Evolutionary conservation across 768 basidiomycete genomes (phyloP), one percentile per base, ranked within the genome.

Genomic region (Phlegmacium glaucopus): DNA sequence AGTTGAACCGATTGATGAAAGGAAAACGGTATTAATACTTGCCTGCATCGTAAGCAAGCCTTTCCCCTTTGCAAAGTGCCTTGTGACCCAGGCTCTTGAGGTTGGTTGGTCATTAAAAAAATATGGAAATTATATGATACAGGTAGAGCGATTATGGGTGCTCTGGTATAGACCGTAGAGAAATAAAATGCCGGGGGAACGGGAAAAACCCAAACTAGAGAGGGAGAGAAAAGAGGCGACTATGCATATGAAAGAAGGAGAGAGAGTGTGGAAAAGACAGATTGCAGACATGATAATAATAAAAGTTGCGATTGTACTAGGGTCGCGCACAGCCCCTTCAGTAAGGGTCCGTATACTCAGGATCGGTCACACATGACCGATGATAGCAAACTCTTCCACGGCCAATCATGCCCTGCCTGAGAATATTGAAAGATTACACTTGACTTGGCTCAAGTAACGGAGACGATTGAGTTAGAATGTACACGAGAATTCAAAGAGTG

Each of bases 11-110:
- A 41, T 3, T 42, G 44, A 40, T 46, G 12, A 48, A 47, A 57
- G 49, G 47, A 50, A 36, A 34, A 43, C 46, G 44, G 28, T 9
- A 32, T 26, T 18, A 47, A 15, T 39, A 68, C 72, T 47, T 51
- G 82, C 83, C 83, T 80, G 80, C 83, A 85, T 68, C 83, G 75
- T 44, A 85, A 71, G 70, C 83, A 85, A 44, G 83, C 83, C 65
- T 83, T 85, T 29, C 83, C 83, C 55, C 83, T 70, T 67, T 85
- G 83, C 16, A 85, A 66, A 52, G 82, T 74, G 36, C 64, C 61
- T 48, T 71, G 65, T 27, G 61, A 51, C 34, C 56, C 61, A 45
- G 66, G 64, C 45, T 71, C 70, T 38, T 63, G 53, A 40, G 69
- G 67, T 61, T 76, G 77, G 59, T 76, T 77, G 61, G 75, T 72